A percentile compares a stretch with the other conserved stretches of the same genome.
Conservation (phyloP, 352 stramenopile genomes). For the Blastocystis sp. region DNA sequence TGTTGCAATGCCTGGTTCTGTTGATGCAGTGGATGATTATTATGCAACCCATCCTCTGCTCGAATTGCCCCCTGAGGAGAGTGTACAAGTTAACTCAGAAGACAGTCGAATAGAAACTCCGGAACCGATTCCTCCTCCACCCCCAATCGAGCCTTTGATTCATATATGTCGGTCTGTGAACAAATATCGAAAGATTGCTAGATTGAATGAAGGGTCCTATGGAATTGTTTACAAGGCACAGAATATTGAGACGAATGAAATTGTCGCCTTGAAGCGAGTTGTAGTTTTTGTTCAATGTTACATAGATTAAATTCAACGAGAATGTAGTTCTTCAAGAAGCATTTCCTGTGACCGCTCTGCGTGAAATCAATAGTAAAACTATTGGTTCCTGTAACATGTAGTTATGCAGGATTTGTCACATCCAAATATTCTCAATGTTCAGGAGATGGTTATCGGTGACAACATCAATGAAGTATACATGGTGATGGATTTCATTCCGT, state of each 20-base stretch:
- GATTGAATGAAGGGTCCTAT: constrained; percentile 91
- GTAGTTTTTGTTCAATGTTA: background rate
- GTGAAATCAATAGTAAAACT: constrained; percentile 77
- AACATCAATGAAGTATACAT: constrained; percentile 84
- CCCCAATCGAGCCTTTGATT: background rate
- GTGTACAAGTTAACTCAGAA: background rate
- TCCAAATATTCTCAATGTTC: constrained; percentile 81
- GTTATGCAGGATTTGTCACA: constrained; percentile 78
- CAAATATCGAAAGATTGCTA: constrained; percentile 80
- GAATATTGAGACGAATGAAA: constrained; percentile 83
- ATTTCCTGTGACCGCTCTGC: constrained; percentile 80
- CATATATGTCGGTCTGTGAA: constrained; percentile 66
- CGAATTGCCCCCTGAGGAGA: constrained; percentile 42
- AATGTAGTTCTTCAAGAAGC: constrained; percentile 73
- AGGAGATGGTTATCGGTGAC: constrained; percentile 83
- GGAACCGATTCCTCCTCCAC: background rate
- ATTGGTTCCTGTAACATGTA: background rate
- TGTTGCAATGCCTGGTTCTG: background rate
- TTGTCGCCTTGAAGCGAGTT: constrained; percentile 85
- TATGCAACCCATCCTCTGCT: constrained; percentile 35
- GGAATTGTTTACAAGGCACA: constrained; percentile 92
- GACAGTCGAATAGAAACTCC: background rate
- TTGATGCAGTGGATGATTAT: constrained; percentile 16
- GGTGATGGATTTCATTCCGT: constrained; percentile 84
- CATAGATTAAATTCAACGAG: constrained; percentile 66